These are phyloP conservation scores for Antonospora locustae DNA, from an alignment of 371 early-diverging fungal genomes.

Conservation along the genomic window DNA sequence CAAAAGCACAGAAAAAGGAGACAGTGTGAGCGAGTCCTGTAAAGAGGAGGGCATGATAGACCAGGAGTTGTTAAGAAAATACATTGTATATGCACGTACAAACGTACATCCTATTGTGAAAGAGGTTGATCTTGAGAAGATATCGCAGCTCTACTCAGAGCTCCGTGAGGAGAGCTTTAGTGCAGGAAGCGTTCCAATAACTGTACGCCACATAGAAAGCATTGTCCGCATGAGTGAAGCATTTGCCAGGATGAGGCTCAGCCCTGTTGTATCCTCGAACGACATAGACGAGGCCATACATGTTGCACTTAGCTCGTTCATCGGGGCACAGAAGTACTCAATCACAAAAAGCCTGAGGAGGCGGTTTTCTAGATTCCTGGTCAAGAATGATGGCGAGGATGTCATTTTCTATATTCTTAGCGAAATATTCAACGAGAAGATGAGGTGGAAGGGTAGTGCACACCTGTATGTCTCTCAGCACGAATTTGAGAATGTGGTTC, in stretches of 20 bases:
- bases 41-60: constrained; percentile 46
- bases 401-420: constrained; percentile 35
- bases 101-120: constrained; percentile 68
- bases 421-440: constrained; percentile 40
- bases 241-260: constrained; percentile 85
- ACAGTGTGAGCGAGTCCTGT: not conserved
- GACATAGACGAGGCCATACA: constrained; percentile 87
- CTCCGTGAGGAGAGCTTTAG: constrained; percentile 73
- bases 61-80: constrained; percentile 72
- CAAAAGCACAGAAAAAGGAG: constrained; percentile 53
- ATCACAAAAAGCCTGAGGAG: constrained; percentile 60
- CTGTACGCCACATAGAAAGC: constrained; percentile 90
- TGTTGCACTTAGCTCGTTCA: constrained; percentile 78
- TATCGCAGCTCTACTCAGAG: constrained; percentile 71
- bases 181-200: constrained; percentile 71
- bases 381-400: constrained; percentile 34
- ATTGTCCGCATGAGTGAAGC: constrained; percentile 92
- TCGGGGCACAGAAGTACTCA: constrained; percentile 81
- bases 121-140: constrained; percentile 70
- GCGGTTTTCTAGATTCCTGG: constrained; percentile 51
- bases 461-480: constrained; percentile 5
- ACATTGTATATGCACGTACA: constrained; percentile 84
- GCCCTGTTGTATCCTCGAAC: constrained; percentile 70
- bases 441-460: constrained; percentile 3
- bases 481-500: too few species aligned